phyloP scores from a whole-genome alignment of 2,329 filamentous ascomycete species.

The Xylariaceae sp. region DNA sequence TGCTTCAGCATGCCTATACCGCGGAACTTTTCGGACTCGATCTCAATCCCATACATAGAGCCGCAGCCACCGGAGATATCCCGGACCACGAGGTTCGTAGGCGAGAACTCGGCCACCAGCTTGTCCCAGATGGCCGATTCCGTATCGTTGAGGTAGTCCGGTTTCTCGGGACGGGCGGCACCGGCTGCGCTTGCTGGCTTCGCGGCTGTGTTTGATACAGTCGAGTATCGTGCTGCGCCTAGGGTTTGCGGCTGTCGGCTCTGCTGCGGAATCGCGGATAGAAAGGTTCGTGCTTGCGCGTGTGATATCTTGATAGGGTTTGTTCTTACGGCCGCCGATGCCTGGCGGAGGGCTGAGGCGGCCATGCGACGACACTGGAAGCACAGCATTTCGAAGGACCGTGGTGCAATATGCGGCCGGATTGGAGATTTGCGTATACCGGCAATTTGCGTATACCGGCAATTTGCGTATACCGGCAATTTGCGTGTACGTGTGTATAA shows the following conservation, averaged over 20 bases:
- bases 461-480: no score
- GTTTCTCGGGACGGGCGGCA: conserved; percentile 36
- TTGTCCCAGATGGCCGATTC: conserved; percentile 57
- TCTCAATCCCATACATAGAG: conserved; percentile 81
- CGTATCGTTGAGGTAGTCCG: conserved; percentile 50
- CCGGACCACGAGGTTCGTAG: conserved; percentile 59
- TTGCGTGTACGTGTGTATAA: no score
- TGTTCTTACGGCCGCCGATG: conserved; percentile 13
- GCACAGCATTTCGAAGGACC: conserved; percentile 22
- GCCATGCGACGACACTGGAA: conserved; percentile 23
- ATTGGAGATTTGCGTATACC: no score
- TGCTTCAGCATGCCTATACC: conserved; percentile 73
- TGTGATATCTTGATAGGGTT: conserved; percentile 7
- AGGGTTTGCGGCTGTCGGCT: neutral
- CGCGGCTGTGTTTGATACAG: conserved; percentile 22
- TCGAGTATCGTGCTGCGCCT: conserved; percentile 24
- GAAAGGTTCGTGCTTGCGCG: conserved; percentile 10
- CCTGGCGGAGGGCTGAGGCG: conserved; percentile 19
- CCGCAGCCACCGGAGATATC: conserved; percentile 82
- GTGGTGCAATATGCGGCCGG: no score
- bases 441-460: no score
- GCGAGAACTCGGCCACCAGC: conserved; percentile 46
- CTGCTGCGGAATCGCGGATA: neutral
- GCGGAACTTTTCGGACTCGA: conserved; percentile 66
- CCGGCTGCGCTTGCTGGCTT: conserved; percentile 30